A percentile compares a stretch with the other conserved stretches of the same genome.
phyloP scores from a whole-genome alignment of 2,329 filamentous ascomycete species.

The Rasamsonia emersonii region DNA sequence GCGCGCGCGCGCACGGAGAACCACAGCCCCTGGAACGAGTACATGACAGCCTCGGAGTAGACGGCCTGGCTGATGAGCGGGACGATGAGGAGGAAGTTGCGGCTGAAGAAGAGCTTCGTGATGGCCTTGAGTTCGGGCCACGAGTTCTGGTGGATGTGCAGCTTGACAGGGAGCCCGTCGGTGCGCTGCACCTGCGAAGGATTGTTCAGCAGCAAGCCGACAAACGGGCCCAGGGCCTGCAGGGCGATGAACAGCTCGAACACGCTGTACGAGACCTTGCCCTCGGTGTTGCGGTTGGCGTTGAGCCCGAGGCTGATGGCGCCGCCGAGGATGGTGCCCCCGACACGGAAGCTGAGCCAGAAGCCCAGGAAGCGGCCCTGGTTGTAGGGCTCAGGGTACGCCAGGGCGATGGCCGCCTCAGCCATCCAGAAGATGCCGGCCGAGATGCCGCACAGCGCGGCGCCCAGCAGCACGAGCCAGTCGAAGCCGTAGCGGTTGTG shows the following conservation, averaged over 20 bases:
- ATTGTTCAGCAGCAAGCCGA: slow-evolving; percentile 53
- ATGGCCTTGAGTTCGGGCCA: slow-evolving; percentile 54
- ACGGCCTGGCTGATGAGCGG: slow-evolving; percentile 63
- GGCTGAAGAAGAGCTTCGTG: slow-evolving; percentile 50
- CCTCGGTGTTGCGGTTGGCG: slow-evolving; percentile 46
- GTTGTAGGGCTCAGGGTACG: slow-evolving; percentile 63
- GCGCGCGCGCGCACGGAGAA: slow-evolving; percentile 62
- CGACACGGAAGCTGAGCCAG: slow-evolving; percentile 56
- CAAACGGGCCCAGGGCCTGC: slow-evolving; percentile 57
- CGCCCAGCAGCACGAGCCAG: slow-evolving; percentile 62
- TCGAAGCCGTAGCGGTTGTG: slow-evolving; percentile 62
- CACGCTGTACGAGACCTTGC: slow-evolving; percentile 60
- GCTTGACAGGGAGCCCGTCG: slow-evolving; percentile 54
- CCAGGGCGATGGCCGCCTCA: slow-evolving; percentile 63
- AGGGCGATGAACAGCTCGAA: slow-evolving; percentile 63
- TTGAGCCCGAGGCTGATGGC: slow-evolving; percentile 65
- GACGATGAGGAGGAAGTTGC: slow-evolving; percentile 55
- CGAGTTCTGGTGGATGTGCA: slow-evolving; percentile 49
- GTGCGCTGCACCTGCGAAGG: slow-evolving; percentile 56
- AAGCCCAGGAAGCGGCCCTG: slow-evolving; percentile 57
- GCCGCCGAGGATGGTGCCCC: slow-evolving; percentile 62
- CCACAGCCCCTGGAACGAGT: slow-evolving; percentile 60
- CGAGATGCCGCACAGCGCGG: slow-evolving; percentile 59
- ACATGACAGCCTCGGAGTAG: slow-evolving; percentile 64
- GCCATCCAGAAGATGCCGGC: slow-evolving; percentile 70